Conservation (phyloP, 2,329 filamentous ascomycete genomes). For the Calonectria pseudoturangicola region DNA sequence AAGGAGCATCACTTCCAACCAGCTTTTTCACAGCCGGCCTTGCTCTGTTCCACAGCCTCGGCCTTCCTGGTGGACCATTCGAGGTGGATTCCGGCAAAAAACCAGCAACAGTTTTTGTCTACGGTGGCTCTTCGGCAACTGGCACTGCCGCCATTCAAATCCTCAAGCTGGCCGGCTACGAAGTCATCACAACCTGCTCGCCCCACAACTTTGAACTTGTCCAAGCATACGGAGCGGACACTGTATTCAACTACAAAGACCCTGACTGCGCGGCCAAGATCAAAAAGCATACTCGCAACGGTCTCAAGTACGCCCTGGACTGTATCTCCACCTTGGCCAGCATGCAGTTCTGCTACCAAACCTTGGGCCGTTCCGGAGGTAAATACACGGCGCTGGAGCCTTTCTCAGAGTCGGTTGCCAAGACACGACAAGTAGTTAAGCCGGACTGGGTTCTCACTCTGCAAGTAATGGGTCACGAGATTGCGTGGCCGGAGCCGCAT, state of each 20-base stretch:
- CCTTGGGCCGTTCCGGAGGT: constrained; percentile 56
- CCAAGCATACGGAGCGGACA: constrained; percentile 26
- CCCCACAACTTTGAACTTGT: constrained; percentile 34
- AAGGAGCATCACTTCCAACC: constrained; percentile 67
- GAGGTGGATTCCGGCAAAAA: background rate
- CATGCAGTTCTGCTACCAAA: constrained; percentile 56
- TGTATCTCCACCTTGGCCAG: constrained; percentile 28
- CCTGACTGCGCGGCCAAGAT: background rate
- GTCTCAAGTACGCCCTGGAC: constrained; percentile 16
- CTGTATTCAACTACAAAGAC: constrained; percentile 34
- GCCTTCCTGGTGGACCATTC: constrained; percentile 38
- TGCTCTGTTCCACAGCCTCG: constrained; percentile 67
- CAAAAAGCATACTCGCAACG: constrained; percentile 13
- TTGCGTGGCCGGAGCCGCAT: too few relatives aligned
- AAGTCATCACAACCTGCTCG: constrained; percentile 25
- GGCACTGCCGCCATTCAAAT: constrained; percentile 24
- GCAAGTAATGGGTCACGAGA: too few relatives aligned
- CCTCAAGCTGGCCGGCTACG: constrained; percentile 6
- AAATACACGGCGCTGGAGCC: constrained; percentile 62
- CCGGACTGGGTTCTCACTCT: too few relatives aligned
- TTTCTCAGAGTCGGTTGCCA: too few relatives aligned
- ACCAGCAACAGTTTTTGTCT: background rate
- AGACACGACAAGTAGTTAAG: too few relatives aligned
- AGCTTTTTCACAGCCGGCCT: constrained; percentile 65
- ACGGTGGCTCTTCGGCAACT: constrained; percentile 33